Evolutionary conservation across 345 rosid species (phyloP), one percentile per base, ranked within the genome.

Genomic region (Luvunga scandens): DNA sequence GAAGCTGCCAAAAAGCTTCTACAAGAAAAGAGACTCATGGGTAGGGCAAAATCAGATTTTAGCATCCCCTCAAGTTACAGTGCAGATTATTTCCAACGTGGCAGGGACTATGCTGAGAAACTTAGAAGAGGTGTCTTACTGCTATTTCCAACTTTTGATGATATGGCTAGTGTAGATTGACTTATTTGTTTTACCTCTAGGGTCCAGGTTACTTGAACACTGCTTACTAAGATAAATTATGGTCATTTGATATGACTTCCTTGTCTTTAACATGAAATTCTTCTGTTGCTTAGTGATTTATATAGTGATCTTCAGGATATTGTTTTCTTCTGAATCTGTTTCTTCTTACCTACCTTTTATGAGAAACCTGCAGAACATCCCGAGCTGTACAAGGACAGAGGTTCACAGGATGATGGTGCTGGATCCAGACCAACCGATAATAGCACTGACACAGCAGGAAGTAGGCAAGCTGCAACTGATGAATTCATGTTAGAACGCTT

Each of bases 1-100:
- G 99, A 94, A 85, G 99, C 99, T 69, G 98, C 99, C 30, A 96
- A 96, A 77, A 96, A 94, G 97, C 98, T 94, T 85, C 77, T 96
- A 66, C 97, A 94, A 72, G 99, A 96, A 84, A 96, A 89, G 82
- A 88, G 98, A 85, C 90, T 94, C 57, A 87, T 82, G 92, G 94
- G 93, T 48, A 81, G 90, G 36, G 71, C 91, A 7, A 94, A 90
- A 80, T 89, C 97, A 2, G 98, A 94, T 56, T 78, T 87, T 79
- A 94, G 79, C 81, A 92, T 94, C 68, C 99, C 98, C 2, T 82
- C 99, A 73, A 95, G 98, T 88, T 95, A 90, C 50, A 95, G 99
- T 83, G 99, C 98, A 9, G 99, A 95, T 82, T 95, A 91, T 80
- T 93, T 95, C 88, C 98, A 95, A 55, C 95, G 95, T 2, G 98